Conservation (phyloP, 2,329 filamentous ascomycete species). For the Fusarium sp. region DNA sequence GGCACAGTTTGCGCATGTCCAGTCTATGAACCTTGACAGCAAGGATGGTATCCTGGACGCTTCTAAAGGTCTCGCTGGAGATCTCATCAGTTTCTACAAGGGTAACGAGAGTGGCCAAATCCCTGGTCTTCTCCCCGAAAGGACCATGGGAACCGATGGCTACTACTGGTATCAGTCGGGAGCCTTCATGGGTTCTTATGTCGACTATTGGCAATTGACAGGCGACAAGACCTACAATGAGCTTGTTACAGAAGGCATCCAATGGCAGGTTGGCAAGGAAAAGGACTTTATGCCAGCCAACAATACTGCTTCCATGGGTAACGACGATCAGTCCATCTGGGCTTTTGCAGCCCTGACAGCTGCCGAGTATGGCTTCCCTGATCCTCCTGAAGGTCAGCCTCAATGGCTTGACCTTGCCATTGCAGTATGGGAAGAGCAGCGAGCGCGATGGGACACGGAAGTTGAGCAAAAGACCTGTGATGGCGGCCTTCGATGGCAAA, state of each 20-base stretch:
- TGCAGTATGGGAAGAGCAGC: conserved; percentile 57
- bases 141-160: conserved; percentile 50
- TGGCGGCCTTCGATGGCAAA: conserved; percentile 79
- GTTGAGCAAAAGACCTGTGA: conserved; percentile 56
- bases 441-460: conserved; percentile 66
- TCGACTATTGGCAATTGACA: conserved; percentile 78
- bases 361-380: conserved; percentile 72
- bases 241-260: conserved; percentile 65
- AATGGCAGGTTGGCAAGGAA: conserved; percentile 67
- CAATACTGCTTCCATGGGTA: conserved; percentile 66
- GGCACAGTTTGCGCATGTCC: not conserved
- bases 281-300: conserved; percentile 71
- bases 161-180: conserved; percentile 83
- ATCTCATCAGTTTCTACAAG: conserved; percentile 63
- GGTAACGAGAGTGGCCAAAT: conserved; percentile 63
- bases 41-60: conserved; percentile 23
- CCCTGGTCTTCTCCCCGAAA: conserved; percentile 65
- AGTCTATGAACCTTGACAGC: conserved; percentile 19
- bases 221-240: conserved; percentile 73
- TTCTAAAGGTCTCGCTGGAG: conserved; percentile 58
- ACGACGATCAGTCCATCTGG: conserved; percentile 80
- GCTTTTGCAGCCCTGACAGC: conserved; percentile 75
- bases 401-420: conserved; percentile 75
- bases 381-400: conserved; percentile 62
- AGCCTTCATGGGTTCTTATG: conserved; percentile 73